Evolutionary conservation across 805 yeast genomes (phyloP).

Genomic region (Myxozyma nipponensis): DNA sequence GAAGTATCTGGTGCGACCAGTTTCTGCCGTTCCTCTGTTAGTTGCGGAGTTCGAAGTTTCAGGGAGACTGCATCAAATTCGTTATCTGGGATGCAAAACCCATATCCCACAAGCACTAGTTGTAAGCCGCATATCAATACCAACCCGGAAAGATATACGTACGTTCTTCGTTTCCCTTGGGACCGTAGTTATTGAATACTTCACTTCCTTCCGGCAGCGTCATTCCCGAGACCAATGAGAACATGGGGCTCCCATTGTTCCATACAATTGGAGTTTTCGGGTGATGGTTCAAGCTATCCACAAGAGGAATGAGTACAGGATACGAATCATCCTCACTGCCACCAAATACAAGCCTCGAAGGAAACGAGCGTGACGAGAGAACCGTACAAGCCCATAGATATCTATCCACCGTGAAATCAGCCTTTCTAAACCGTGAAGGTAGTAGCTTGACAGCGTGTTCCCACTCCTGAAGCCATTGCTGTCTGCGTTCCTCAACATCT

Average conservation of each 20-base stretch:
- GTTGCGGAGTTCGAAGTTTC: constrained; percentile 39
- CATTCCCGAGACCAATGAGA: constrained; percentile 40
- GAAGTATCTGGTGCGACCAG: background rate
- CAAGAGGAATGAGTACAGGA: constrained; percentile 68
- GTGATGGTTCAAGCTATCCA: constrained; percentile 75
- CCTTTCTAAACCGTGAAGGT: constrained; percentile 23
- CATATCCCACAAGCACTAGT: constrained; percentile 65
- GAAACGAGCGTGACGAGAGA: constrained; percentile 76
- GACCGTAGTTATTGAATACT: constrained; percentile 78
- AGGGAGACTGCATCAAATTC: constrained; percentile 60
- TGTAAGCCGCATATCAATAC: constrained; percentile 1
- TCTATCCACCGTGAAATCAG: constrained; percentile 26
- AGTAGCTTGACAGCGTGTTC: constrained; percentile 21
- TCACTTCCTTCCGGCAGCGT: constrained; percentile 42
- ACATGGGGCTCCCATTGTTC: constrained; percentile 40
- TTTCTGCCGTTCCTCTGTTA: background rate
- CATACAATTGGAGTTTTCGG: constrained; percentile 61
- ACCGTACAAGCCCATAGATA: constrained; percentile 75
- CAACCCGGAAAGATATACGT: background rate
- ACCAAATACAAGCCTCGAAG: constrained; percentile 51
- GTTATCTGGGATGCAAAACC: constrained; percentile 57
- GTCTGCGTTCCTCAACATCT: constrained; percentile 48
- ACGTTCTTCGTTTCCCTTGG: constrained; percentile 76
- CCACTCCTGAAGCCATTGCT: constrained; percentile 60
- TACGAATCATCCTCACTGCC: constrained; percentile 41